Evolutionary conservation across 352 stramenopile species (phyloP), one percentile per base, ranked within the genome.

Genomic region (Phytophthora hibernalis): DNA sequence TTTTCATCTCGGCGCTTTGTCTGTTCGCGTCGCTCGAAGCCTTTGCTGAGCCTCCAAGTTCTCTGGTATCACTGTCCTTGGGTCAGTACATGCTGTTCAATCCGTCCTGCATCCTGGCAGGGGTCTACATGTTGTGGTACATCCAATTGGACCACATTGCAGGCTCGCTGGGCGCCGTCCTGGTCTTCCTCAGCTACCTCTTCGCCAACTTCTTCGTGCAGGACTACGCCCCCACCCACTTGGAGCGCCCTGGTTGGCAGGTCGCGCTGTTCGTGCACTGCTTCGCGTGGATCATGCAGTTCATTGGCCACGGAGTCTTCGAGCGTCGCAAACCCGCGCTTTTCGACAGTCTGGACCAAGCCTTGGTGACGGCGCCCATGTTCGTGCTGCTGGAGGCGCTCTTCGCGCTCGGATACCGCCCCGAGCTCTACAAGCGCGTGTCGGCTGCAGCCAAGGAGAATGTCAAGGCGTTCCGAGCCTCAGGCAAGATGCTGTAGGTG

Each of bases 261-360:
- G 54, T 93, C 13, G 83, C 80, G 11, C 51, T 92, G 12, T 72
- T 51, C 10, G 70, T 91, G 15, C 84, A 96, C 67, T 56, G 82
- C 6, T 67, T 66, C 18, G 75, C 75, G 5, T 97, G 89, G 90
- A 84, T 90, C 52, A 72, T 87, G 26, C 85, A 97, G 70, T 94
- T 97, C 60, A 87, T 95, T 56, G 90, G 87, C 31, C 90, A 97
- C 61, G 84, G 78, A 11, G 77, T 97, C n/a, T 95, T 91, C 42
- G 90, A 97, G 61, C 76, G 86, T 38, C 83, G 87, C 54, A 91
- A 93, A 43, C 90, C 90, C 0, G 90, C 90, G 50, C 74, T 97
- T 0, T 73, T 97, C 5, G 87, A 96, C 58, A 96, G 86, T 56
- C 66, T 96, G 38, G 85, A 95, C 69, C 89, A 97, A 53, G 88